Base-by-base conservation (phyloP, 257 asterid genomes). In the Solanum medicagineum region DNA sequence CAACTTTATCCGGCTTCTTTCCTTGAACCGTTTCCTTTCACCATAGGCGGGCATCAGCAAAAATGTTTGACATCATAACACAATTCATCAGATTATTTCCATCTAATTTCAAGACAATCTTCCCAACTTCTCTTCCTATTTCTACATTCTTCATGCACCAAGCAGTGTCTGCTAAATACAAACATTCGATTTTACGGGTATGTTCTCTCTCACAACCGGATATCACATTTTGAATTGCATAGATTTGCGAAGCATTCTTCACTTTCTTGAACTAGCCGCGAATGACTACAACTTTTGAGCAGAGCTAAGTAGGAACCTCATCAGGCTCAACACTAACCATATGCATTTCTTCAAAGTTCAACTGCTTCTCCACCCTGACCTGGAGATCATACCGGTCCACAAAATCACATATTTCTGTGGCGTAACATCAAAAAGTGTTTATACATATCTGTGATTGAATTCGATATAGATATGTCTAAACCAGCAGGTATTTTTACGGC, bases 251-350 rank as follows among this genome's bases (percentile, higher is more conserved):
- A 92, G 87, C 85, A 91, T 82, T 89, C 87, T 80, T 83, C 89
- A 79, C 94, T 89, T 77, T 91, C 94, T 75, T 90, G 88, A 36
- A 92, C 88, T 83, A 93, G 94, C 53, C 94, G 94, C 10, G 94
- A 87, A 69, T 92, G 97, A 81, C 93, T 91, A 83, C 95, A 93
- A 83, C 95, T 93, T 22, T 91, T 89, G 54, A 93, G 91, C 70
- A 93, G 69, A 60, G 94, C 94, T 87, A 91, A 89, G 90, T 90
- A 93, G 16, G 95, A 53, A 92, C 92, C 14, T 62, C 90, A 65
- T 91, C 95, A 5, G 94, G 93, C 85, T 88, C 92, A 66, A 91
- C 82, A 51, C 89, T 86, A 77, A 87, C 84, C 7, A 42, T 47
- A 80, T 84, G 86, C 97, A 93, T 93, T 81, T 81, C 88, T 87